These are phyloP conservation scores for Penicillium sp. DNA, from an alignment of 2,329 filamentous ascomycete species.

Conservation along the genomic window DNA sequence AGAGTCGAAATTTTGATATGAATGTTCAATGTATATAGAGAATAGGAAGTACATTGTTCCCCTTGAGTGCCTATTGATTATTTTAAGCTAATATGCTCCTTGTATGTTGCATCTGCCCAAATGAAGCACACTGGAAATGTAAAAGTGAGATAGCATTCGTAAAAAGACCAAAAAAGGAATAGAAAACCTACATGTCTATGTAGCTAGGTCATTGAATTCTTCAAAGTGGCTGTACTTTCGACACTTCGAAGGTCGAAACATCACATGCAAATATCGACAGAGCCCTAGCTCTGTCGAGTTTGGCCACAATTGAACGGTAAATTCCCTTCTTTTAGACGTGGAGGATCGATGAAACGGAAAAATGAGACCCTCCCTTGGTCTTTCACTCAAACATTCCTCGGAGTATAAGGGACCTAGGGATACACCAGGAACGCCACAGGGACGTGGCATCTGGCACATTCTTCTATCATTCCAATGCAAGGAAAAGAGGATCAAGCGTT, in stretches of 20 bases:
- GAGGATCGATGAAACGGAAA: not conserved
- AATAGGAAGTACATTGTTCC: too few relatives aligned
- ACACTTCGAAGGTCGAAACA: not conserved
- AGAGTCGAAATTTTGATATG: too few relatives aligned
- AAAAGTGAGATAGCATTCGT: too few relatives aligned
- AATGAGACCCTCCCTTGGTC: not conserved
- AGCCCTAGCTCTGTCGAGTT: not conserved
- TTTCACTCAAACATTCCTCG: conserved; percentile 13
- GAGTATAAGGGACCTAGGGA: conserved; percentile 17
- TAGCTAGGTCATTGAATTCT: too few relatives aligned
- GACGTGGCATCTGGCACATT: conserved; percentile 19
- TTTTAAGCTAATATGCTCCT: too few relatives aligned
- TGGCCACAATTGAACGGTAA: not conserved
- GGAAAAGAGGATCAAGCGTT: conserved; percentile 2
- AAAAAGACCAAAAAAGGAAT: too few relatives aligned
- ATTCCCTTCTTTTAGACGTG: not conserved
- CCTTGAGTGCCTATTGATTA: too few relatives aligned
- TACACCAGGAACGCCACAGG: conserved; percentile 3
- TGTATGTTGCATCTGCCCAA: too few relatives aligned
- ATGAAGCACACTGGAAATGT: too few relatives aligned
- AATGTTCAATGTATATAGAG: too few relatives aligned
- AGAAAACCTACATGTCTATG: too few relatives aligned
- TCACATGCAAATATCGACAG: not conserved
- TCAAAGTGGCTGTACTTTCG: too few relatives aligned
- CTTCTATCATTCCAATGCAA: conserved; percentile 17